Conservation (phyloP, 78 protist genomes). For the Isochrysis galbana region DNA sequence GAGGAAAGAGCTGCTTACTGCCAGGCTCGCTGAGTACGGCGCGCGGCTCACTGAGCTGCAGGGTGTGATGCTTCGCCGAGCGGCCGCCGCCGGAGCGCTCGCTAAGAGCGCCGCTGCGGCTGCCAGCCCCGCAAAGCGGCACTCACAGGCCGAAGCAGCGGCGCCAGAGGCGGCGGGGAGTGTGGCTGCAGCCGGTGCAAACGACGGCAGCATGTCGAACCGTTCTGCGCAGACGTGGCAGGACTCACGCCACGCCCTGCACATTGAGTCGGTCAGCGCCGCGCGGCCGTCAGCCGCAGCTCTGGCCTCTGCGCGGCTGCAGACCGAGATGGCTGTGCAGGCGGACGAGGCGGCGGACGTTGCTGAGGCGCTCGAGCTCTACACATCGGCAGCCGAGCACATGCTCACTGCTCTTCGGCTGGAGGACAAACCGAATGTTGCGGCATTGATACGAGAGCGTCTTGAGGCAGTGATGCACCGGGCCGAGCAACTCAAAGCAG, state of each 20-base stretch:
- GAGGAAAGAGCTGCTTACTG: neutral
- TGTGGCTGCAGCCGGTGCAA: neutral
- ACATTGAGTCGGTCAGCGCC: neutral
- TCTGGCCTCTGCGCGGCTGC: neutral
- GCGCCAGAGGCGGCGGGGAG: neutral
- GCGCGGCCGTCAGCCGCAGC: neutral
- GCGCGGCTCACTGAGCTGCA: neutral
- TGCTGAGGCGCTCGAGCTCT: slow-evolving; percentile 1
- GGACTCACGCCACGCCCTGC: neutral
- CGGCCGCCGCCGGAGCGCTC: neutral
- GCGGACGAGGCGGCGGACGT: slow-evolving; percentile 14
- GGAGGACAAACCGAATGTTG: neutral
- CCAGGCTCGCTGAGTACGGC: neutral
- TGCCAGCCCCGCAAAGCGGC: neutral
- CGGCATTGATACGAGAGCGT: neutral
- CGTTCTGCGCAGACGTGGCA: neutral
- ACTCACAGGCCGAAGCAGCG: neutral
- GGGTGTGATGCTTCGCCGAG: neutral
- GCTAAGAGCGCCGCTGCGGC: neutral
- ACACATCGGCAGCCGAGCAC: neutral
- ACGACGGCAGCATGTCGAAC: neutral
- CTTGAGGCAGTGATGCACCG: neutral
- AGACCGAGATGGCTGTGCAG: neutral
- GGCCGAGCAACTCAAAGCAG: slow-evolving; percentile 11
- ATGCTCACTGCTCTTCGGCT: neutral